Evolutionary conservation across 345 rosid species (phyloP).

Genomic region (Eucalyptus cloeziana): DNA sequence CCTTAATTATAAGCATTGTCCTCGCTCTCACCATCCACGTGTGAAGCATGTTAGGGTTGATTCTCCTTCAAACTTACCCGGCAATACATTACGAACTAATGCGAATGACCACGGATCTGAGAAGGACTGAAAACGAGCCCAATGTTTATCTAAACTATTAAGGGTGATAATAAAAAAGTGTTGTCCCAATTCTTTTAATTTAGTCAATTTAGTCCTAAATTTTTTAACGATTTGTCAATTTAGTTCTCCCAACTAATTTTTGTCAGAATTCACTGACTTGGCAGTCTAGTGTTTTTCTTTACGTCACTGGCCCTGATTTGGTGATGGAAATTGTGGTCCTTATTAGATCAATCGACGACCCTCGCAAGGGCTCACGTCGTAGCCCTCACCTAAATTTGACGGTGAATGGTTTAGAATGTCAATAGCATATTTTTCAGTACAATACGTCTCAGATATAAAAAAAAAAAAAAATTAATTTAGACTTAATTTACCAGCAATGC

Average conservation of each 20-base stretch:
- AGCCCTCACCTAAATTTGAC: not conserved
- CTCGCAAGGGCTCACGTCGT: accelerated
- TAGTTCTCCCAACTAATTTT: not conserved
- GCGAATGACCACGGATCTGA: not conserved
- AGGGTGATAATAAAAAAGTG: not conserved
- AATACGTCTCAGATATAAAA: not conserved
- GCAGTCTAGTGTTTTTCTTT: not conserved
- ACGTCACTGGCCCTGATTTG: not conserved
- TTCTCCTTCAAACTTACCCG: not conserved
- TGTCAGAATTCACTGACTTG: not conserved
- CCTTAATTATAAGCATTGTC: not conserved
- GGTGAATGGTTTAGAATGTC: not conserved
- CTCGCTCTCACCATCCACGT: not conserved
- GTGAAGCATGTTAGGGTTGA: not conserved
- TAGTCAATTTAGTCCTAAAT: not conserved
- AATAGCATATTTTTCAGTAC: not conserved
- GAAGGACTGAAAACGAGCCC: not conserved
- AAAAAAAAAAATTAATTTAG: not conserved
- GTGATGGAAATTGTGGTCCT: not conserved
- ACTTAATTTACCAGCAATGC: not conserved
- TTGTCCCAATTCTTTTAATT: not conserved
- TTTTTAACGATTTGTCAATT: not conserved
- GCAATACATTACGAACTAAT: not conserved
- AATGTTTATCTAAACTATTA: not conserved
- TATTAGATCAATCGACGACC: not conserved